phyloP scores from a whole-genome alignment of 2,329 filamentous ascomycete genomes.

The Ustulina deusta region DNA sequence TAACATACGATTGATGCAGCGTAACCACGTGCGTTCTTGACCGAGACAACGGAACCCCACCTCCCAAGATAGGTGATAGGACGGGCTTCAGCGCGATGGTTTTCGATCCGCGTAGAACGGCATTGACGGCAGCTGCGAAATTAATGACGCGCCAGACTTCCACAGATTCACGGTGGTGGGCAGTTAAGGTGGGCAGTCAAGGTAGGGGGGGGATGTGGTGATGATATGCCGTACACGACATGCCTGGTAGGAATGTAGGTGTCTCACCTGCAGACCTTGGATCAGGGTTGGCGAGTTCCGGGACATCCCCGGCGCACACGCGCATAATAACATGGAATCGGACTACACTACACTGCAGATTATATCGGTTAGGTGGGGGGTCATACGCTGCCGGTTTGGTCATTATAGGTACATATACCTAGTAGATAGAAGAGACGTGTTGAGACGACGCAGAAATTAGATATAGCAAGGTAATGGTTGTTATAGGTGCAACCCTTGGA shows the following conservation, averaged over 20 bases:
- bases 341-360: not conserved
- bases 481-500: no score
- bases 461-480: no score
- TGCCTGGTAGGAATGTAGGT: not conserved
- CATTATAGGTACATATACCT: no score
- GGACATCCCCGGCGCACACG: not conserved
- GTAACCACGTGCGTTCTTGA: not conserved
- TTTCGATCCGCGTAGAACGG: not conserved
- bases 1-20: slow-evolving; percentile 20
- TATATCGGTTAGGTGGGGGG: no score
- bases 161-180: not conserved
- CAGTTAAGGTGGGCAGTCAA: not conserved
- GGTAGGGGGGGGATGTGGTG: not conserved
- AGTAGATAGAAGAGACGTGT: no score
- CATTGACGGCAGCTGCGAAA: not conserved
- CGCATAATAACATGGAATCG: not conserved
- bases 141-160: slow-evolving; percentile 1
- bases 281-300: slow-evolving; percentile 26
- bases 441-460: no score
- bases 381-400: no score
- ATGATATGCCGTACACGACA: not conserved
- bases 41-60: not conserved
- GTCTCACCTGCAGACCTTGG: slow-evolving; percentile 23
- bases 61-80: slow-evolving; percentile 3
- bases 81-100: not conserved